These are phyloP conservation scores for Bipolaris gigantea DNA, from an alignment of 2,329 filamentous ascomycete species.

Conservation along the genomic window DNA sequence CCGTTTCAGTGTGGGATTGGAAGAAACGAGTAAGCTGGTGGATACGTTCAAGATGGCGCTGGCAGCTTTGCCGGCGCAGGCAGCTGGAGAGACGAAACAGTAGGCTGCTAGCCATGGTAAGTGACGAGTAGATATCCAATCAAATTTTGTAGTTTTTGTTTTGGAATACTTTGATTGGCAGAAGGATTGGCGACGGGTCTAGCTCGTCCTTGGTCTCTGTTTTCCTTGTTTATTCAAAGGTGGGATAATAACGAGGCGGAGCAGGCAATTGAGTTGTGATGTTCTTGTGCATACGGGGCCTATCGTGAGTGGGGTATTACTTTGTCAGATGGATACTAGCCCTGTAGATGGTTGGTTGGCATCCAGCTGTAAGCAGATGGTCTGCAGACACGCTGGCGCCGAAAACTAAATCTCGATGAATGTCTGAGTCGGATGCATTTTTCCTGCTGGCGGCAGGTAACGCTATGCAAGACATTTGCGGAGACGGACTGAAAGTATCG, in stretches of 20 bases:
- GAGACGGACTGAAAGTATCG: background rate
- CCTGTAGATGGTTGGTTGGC: background rate
- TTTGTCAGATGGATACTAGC: background rate
- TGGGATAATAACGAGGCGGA: background rate
- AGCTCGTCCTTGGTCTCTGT: background rate
- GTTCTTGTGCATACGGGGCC: background rate
- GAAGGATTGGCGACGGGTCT: background rate
- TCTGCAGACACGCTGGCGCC: background rate
- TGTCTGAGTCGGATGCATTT: background rate
- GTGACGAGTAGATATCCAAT: background rate
- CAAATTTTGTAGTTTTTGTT: background rate
- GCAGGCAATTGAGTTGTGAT: background rate
- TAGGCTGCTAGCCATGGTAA: background rate
- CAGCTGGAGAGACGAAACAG: background rate
- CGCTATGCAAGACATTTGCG: background rate
- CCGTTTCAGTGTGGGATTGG: slow-evolving; percentile 85
- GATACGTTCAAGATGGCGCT: slow-evolving; percentile 70
- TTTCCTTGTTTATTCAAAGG: background rate
- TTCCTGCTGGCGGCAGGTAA: background rate
- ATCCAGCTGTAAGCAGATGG: background rate
- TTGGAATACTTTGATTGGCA: background rate
- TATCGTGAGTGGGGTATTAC: background rate
- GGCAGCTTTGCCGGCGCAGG: slow-evolving; percentile 51
- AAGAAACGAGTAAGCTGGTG: slow-evolving; percentile 70
- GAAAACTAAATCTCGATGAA: background rate